Evolutionary conservation across 78 protist genomes (phyloP).

Genomic region (Dictyostelium intermedium): DNA sequence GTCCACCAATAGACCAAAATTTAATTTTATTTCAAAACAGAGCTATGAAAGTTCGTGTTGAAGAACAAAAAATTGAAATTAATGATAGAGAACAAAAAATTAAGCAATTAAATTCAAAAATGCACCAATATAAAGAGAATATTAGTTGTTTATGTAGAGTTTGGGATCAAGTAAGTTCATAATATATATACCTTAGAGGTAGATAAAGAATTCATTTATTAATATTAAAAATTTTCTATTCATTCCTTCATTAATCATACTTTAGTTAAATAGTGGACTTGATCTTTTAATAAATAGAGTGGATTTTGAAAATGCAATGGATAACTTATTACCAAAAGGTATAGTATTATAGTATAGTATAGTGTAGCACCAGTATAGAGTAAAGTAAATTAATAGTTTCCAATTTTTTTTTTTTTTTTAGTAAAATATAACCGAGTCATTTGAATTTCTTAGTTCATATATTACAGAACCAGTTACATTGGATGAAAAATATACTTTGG

Average conservation of each 20-base stretch:
- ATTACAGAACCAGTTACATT: slow-evolving; percentile 31
- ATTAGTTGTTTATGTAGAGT: slow-evolving; percentile 63
- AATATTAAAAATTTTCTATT: neutral
- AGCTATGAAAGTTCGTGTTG: slow-evolving; percentile 71
- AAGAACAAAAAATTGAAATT: slow-evolving; percentile 61
- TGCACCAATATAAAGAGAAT: slow-evolving; percentile 42
- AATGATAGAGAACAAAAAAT: slow-evolving; percentile 56
- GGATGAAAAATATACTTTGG: slow-evolving; percentile 25
- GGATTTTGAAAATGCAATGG: slow-evolving; percentile 38
- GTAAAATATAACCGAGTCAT: slow-evolving; percentile 11
- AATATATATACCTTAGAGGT: too few relatives aligned
- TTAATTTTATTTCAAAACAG: slow-evolving; percentile 54
- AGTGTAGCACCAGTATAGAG: neutral
- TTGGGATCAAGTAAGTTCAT: slow-evolving; percentile 71
- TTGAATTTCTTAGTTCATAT: slow-evolving; percentile 31
- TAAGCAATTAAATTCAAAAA: neutral
- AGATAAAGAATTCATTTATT: too few relatives aligned
- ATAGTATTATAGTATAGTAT: neutral
- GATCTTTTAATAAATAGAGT: slow-evolving; percentile 38
- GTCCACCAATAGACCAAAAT: slow-evolving; percentile 34
- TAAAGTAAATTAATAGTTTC: neutral
- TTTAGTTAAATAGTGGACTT: slow-evolving; percentile 49
- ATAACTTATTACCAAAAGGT: slow-evolving; percentile 29
- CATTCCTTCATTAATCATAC: too few relatives aligned
- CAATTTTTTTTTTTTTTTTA: too few relatives aligned